A percentile compares a stretch with the other conserved stretches of the same genome.
These are phyloP conservation scores for Ceratobasidium sp. DNA, from an alignment of 1,284 basidiomycete species.

Conservation along the genomic window DNA sequence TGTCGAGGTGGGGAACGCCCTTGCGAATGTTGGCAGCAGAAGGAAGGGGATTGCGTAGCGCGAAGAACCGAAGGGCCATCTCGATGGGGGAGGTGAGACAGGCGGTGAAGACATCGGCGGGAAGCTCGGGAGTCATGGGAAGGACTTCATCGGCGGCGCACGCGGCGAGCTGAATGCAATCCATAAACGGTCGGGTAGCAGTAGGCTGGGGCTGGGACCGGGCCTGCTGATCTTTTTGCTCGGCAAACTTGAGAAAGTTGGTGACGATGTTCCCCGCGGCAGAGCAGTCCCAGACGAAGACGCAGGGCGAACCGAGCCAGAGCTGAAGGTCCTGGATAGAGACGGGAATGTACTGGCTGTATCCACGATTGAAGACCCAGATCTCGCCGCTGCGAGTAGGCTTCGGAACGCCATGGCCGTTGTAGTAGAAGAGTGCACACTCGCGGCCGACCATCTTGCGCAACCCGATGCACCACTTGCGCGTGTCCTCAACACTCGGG, in stretches of 20 bases:
- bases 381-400: conserved; percentile 97
- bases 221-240: conserved; percentile 84
- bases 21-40: conserved; percentile 65
- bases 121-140: conserved; percentile 95
- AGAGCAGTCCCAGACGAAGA: conserved; percentile 99
- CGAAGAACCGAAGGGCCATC: conserved; percentile 94
- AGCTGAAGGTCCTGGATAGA: conserved; percentile 92
- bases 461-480: conserved; percentile 87
- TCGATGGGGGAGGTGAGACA: conserved; percentile 99
- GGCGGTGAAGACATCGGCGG: conserved; percentile 97
- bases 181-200: conserved; percentile 78
- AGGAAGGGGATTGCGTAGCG: conserved; percentile 86
- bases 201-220: conserved; percentile 49
- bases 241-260: conserved; percentile 92
- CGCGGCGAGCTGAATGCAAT: conserved; percentile 95
- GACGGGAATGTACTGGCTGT: conserved; percentile 99
- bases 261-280: conserved; percentile 93
- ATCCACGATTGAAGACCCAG: conserved; percentile 98
- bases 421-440: conserved; percentile 97
- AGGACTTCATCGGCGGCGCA: conserved; percentile 93
- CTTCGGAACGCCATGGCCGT: conserved; percentile 97
- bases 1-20: conserved; percentile 69
- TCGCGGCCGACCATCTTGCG: conserved; percentile 94
- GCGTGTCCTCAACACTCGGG: conserved; percentile 94
- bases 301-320: conserved; percentile 94